Evolutionary conservation across 352 stramenopile species (phyloP).

Genomic region (Pilasporangium apinafurcum): DNA sequence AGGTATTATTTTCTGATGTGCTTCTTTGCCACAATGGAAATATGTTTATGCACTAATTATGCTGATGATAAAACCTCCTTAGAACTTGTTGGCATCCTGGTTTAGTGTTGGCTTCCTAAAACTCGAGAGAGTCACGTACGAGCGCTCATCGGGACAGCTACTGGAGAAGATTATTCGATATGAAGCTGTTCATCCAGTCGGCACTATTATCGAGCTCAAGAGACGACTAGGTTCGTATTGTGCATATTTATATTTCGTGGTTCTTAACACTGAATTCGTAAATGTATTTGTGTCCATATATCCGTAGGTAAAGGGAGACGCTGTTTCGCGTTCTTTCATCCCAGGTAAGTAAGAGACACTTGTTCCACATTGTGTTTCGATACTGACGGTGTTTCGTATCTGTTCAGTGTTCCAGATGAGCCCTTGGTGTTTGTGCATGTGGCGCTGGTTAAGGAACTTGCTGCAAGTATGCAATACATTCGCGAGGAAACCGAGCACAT

Average conservation of each 20-base stretch:
- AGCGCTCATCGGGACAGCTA: conserved; percentile 86
- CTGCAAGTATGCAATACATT: conserved; percentile 90
- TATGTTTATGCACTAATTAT: neutral
- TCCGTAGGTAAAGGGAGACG: conserved; percentile 48
- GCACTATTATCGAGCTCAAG: conserved; percentile 91
- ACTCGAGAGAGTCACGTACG: conserved; percentile 91
- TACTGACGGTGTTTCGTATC: neutral
- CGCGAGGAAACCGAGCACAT: conserved; percentile 66
- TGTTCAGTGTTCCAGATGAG: conserved; percentile 72
- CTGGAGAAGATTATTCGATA: conserved; percentile 95
- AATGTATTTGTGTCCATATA: neutral
- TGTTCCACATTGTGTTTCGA: neutral
- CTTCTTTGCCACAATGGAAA: neutral
- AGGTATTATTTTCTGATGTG: conserved; percentile 20
- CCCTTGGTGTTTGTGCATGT: conserved; percentile 95
- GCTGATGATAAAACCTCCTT: neutral
- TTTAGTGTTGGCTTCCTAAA: conserved; percentile 91
- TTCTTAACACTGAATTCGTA: neutral
- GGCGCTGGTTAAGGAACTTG: conserved; percentile 86
- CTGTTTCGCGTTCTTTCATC: conserved; percentile 95
- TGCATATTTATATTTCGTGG: neutral
- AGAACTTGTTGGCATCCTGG: conserved; percentile 87
- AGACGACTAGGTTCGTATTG: conserved; percentile 62
- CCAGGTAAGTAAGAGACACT: conserved; percentile 28
- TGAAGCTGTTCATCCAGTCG: conserved; percentile 93